Conservation (phyloP, 2,329 filamentous ascomycete species). For the Monosporascus sp. region DNA sequence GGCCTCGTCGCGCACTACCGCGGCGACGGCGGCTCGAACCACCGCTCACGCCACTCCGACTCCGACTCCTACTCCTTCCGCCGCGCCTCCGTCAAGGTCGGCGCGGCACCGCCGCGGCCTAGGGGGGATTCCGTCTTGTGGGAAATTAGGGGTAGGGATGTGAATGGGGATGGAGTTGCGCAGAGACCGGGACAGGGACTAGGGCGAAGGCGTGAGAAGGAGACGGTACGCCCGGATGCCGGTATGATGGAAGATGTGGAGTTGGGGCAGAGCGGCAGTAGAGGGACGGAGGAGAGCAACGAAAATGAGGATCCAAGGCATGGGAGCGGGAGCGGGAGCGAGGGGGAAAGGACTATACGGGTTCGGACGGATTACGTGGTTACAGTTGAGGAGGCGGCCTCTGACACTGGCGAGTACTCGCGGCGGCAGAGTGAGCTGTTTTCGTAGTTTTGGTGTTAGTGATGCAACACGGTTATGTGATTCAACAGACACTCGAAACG, state of each 20-base stretch:
- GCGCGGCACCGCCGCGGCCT: no score
- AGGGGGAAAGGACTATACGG: not conserved
- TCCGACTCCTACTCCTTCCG: constrained; percentile 1
- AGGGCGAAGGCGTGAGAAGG: not conserved
- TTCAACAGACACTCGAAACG: no score
- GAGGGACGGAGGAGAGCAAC: not conserved
- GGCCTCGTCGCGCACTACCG: constrained; percentile 39
- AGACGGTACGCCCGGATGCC: not conserved
- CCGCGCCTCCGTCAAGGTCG: not conserved
- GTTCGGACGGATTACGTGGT: not conserved
- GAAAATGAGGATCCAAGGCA: not conserved
- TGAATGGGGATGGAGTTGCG: not conserved
- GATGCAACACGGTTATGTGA: no score
- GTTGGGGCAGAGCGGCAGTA: not conserved
- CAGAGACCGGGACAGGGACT: not conserved
- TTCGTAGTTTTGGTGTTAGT: no score
- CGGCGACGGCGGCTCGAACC: constrained; percentile 12
- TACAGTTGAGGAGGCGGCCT: not conserved
- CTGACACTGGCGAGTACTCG: no score
- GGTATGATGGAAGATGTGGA: not conserved
- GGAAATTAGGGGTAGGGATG: no score
- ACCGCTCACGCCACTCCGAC: constrained; percentile 1
- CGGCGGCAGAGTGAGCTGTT: no score
- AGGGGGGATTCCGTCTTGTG: no score
- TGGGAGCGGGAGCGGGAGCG: not conserved